Percentiles rank a stretch among this genome's conserved stretches.
Evolutionary conservation across 2,329 filamentous ascomycete genomes (phyloP).

Genomic region (Bipolaris bicolor): DNA sequence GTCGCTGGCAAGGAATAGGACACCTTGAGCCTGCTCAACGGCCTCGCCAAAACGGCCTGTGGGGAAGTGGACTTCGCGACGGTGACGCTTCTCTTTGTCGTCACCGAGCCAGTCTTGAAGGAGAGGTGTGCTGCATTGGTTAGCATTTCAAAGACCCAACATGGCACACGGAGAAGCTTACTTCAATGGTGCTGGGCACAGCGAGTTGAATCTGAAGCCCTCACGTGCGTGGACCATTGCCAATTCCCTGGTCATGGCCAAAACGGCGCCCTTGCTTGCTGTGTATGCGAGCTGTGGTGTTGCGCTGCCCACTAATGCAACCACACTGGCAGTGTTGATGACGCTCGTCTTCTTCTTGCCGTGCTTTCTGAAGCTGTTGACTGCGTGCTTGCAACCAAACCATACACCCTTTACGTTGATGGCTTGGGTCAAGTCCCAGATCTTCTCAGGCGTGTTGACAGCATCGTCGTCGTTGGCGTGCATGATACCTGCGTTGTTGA

Average conservation of each 20-base stretch:
- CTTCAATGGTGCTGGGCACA: constrained; percentile 91
- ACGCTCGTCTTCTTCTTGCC: constrained; percentile 80
- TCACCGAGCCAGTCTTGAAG: constrained; percentile 94
- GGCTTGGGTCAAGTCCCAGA: constrained; percentile 92
- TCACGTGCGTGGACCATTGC: constrained; percentile 92
- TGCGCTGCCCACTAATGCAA: constrained; percentile 83
- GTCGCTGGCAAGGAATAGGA: constrained; percentile 84
- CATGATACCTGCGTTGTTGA: constrained; percentile 99
- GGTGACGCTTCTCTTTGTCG: constrained; percentile 77
- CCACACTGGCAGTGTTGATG: constrained; percentile 91
- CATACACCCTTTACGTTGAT: constrained; percentile 99
- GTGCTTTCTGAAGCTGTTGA: constrained; percentile 79
- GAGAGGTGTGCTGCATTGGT: constrained; percentile 70
- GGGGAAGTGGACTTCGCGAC: constrained; percentile 90
- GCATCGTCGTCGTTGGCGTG: constrained; percentile 72
- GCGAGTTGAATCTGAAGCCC: constrained; percentile 85
- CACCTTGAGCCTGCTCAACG: constrained; percentile 90
- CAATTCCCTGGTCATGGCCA: constrained; percentile 87
- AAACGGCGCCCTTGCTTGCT: constrained; percentile 88
- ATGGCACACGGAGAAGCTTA: constrained; percentile 41
- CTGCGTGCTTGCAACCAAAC: constrained; percentile 92
- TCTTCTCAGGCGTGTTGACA: constrained; percentile 81
- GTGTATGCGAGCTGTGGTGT: constrained; percentile 93
- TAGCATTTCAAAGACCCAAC: constrained; percentile 7
- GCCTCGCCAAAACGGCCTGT: constrained; percentile 88